These are phyloP conservation scores for Penicillium arizonense DNA, from an alignment of 495 filamentous ascomycete species.

Conservation along the genomic window DNA sequence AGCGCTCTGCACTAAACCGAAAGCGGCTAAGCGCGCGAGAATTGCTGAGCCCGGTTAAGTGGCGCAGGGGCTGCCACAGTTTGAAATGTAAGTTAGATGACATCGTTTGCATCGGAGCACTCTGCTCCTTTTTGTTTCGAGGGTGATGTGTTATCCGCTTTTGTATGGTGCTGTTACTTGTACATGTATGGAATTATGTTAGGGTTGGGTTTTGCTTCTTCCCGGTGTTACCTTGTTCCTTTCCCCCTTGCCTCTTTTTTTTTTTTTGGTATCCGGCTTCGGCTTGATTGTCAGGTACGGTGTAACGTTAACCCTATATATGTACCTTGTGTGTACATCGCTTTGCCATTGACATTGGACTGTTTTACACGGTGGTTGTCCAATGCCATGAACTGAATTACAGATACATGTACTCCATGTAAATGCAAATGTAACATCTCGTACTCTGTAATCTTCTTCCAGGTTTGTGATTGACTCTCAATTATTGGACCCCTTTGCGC, in stretches of 20 bases:
- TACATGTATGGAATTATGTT: not conserved
- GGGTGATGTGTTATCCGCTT: not conserved
- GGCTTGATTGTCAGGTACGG: not conserved
- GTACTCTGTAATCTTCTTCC: not conserved
- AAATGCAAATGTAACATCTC: too few relatives aligned
- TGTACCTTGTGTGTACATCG: not conserved
- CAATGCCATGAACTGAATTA: too few relatives aligned
- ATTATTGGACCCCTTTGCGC: constrained; percentile 2
- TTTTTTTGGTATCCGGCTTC: too few relatives aligned
- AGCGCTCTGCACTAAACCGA: not conserved
- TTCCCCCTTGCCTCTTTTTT: too few relatives aligned
- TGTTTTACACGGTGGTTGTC: not conserved
- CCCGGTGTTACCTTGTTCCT: not conserved
- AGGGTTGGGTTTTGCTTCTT: not conserved
- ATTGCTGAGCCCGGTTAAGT: constrained; percentile 18
- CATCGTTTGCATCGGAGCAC: constrained; percentile 25
- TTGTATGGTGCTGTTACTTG: not conserved
- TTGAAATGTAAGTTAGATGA: constrained; percentile 8
- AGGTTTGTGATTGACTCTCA: not conserved
- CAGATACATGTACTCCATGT: too few relatives aligned
- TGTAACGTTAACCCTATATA: not conserved
- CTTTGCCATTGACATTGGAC: not conserved
- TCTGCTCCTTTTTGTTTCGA: constrained; percentile 15
- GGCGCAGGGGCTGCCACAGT: constrained; percentile 22
- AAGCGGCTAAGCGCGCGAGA: not conserved